Evolutionary conservation across 352 stramenopile species (phyloP).

Genomic region (Aphanomyces astaci): DNA sequence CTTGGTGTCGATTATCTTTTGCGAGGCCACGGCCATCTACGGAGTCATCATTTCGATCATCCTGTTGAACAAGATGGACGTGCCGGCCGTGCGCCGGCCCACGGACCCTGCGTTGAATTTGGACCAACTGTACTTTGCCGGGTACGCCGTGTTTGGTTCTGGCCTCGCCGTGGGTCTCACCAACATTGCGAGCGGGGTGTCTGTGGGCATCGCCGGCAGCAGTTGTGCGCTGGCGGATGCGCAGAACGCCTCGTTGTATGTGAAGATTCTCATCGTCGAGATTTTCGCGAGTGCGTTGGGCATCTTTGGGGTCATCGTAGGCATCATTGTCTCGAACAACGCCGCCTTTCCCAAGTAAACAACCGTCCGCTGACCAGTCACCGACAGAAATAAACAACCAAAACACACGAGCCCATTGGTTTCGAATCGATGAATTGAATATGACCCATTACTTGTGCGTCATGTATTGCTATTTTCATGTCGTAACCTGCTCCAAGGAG

Average conservation of each 20-base stretch:
- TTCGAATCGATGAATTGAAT: background rate
- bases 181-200: constrained; percentile 95
- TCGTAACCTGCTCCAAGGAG: no score
- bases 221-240: constrained; percentile 97
- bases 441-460: background rate
- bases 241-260: constrained; percentile 96
- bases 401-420: background rate
- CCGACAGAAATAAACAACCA: no score
- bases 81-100: constrained; percentile 48
- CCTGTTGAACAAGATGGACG: constrained; percentile 94
- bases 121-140: constrained; percentile 89
- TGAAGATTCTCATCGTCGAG: constrained; percentile 99
- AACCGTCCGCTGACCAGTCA: background rate
- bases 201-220: constrained; percentile 96
- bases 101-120: constrained; percentile 69
- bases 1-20: constrained; percentile 99
- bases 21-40: constrained; percentile 99
- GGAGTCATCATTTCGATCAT: constrained; percentile 99
- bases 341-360: constrained; percentile 87
- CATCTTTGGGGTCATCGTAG: constrained; percentile 98
- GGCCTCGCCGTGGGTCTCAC: constrained; percentile 97
- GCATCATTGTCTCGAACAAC: constrained; percentile 98
- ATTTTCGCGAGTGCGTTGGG: constrained; percentile 99
- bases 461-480: no score
- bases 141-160: constrained; percentile 96